Evolutionary conservation across 768 basidiomycete species (phyloP), one percentile per base, ranked within the genome.

Genomic region (Tubosaeta brunneosetosa): DNA sequence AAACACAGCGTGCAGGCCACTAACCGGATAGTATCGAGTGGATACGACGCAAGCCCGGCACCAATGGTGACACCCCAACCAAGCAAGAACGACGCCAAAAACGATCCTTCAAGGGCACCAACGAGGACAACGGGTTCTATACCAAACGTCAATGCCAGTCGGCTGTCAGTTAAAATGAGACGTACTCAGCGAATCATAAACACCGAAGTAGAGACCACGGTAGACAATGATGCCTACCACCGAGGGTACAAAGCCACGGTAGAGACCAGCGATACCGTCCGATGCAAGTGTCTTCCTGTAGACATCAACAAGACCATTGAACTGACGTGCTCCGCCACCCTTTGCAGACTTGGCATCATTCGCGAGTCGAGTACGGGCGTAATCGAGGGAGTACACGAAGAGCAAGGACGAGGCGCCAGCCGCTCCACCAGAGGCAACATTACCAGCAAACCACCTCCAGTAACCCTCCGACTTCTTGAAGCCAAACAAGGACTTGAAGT

Each of bases 211-310:
- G 70, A 97, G 91, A 85, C 95, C 95, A 77, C 95, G 94, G 83
- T 98, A 98, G 70, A 98, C 95, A 64, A 99, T 85, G 78, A 99
- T 99, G 76, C 97, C 97, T 63, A 93, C 94, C 57, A 99, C 97
- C 55, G 95, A 98, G 59, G 97, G 97, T 51, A 98, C 85, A 76
- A 99, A 98, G 56, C 97, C 97, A 82, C 97, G 94, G 83, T 98
- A 99, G 66, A 99, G 93, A 82, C 97, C 97, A 58, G 88, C 92
- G 65, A 99, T 78, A 85, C 97, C 97, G 69, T 99, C 97, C 27
- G 92, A 85, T 31, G 94, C 94, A 65, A 98, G 85, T 49, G 95
- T 98, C 86, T 98, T 97, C 69, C 71, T 86, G 83, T 97, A 97
- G 59, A 97, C 94, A 69, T 98, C 97, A 58, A 98, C 81, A 50